Base-by-base conservation (phyloP, 2,329 filamentous ascomycete genomes). In the Aureobasidium pullulans region DNA sequence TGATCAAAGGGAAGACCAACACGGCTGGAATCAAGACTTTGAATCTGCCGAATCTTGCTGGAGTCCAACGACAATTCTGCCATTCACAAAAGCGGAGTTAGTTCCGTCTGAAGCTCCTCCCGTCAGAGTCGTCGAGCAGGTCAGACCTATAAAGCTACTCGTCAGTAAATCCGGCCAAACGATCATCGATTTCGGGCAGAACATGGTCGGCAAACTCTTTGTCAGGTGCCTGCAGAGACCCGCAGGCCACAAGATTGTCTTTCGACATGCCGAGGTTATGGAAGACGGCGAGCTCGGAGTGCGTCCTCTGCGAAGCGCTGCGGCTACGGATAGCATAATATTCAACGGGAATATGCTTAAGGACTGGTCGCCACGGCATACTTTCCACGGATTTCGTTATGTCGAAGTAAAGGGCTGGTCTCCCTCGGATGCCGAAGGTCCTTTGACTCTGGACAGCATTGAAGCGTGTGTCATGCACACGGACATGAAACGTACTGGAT, bases 121-220 rank as follows among this genome's bases (percentile, higher is more conserved):
- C 0, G 74, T 81, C 0, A 71, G 76, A 13, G 65, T 68, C 4
- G 69, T 68, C 0, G 66, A 75, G 61, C 64, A 61, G 32, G 42
- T 71, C 36, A 65, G 64, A 23, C 67, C 72, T 0, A 50, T 61
- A 3, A 50, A 67, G 1, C 67, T 73, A 6, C 66, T 72, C 31
- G 65, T 42, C 3, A 72, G 74, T 0, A 69, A 72, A 0, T 74
- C 75, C 0, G 78, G 79, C 4, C 80, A 80, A 63, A 76, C 70
- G 0, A 69, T 83, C 1, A 61, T 84, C 34, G 81, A 84, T 62
- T 84, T 84, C 66, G 81, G 81, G 1, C 81, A 84, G 64, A 84
- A 84, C 63, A 69, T 84, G 0, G 81, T 83, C 0, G 82, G 82
- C 1, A 74, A 74, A 63, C 59, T 83, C 1, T 68, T 70, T 0